Percentiles rank a stretch among this genome's conserved stretches.
phyloP scores from a whole-genome alignment of 2,329 filamentous ascomycete genomes.

The Fusarium siculi region DNA sequence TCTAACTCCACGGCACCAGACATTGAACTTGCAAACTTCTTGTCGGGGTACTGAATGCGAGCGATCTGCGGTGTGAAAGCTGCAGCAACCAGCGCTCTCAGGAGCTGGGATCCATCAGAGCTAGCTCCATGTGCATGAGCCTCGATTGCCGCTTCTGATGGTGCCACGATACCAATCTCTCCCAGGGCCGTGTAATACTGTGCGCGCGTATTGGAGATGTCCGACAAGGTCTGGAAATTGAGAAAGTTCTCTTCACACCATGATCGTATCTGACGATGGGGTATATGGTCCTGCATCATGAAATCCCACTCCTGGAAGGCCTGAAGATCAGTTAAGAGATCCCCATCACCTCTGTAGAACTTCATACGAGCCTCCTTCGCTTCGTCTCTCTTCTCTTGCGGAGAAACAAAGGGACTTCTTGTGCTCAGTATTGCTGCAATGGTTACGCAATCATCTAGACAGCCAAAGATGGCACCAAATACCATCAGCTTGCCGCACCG shows the following conservation, averaged over 20 bases:
- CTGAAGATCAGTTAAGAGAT: constrained; percentile 85
- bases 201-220: constrained; percentile 85
- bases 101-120: constrained; percentile 57
- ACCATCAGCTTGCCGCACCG: constrained; percentile 95
- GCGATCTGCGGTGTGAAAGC: constrained; percentile 88
- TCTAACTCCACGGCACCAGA: constrained; percentile 93
- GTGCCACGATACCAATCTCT: constrained; percentile 81
- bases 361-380: constrained; percentile 78
- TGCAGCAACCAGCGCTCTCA: constrained; percentile 77
- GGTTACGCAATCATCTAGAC: constrained; percentile 86
- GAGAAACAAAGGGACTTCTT: constrained; percentile 86
- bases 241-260: constrained; percentile 92
- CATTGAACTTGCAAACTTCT: constrained; percentile 90
- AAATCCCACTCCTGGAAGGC: constrained; percentile 86
- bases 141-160: constrained; percentile 47
- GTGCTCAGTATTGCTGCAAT: constrained; percentile 94
- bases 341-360: constrained; percentile 83
- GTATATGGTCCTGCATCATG: constrained; percentile 67
- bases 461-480: constrained; percentile 93
- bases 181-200: constrained; percentile 89
- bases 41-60: constrained; percentile 92
- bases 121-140: constrained; percentile 33
- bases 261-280: constrained; percentile 71
- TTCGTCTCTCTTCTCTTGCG: constrained; percentile 83
- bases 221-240: constrained; percentile 82